A percentile compares a stretch with the other conserved stretches of the same genome.
Conservation (phyloP, 176 grass and related monocot genomes). For the Oryza meyeriana region DNA sequence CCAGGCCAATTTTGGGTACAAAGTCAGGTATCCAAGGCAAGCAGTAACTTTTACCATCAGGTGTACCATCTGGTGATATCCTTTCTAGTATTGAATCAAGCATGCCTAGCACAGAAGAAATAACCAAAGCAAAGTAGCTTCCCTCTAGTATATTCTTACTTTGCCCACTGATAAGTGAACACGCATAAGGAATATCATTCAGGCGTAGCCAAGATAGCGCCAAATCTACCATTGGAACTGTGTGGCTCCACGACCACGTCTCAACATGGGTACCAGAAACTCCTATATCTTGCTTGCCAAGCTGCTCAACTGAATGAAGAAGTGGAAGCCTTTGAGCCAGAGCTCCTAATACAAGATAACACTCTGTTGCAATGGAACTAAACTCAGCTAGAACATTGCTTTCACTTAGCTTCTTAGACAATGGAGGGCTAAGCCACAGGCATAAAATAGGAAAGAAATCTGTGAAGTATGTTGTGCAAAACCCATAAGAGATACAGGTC, state of each 20-base stretch:
- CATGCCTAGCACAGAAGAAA: conserved; percentile 85
- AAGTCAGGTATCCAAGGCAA: conserved; percentile 81
- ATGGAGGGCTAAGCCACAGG: conserved; percentile 64
- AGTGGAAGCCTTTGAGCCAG: conserved; percentile 69
- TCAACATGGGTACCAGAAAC: conserved; percentile 33
- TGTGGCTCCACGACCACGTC: conserved; percentile 78
- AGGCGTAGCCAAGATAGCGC: conserved; percentile 65
- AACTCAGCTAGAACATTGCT: conserved; percentile 65
- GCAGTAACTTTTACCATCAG: conserved; percentile 32
- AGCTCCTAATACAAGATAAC: conserved; percentile 75
- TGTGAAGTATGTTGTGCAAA: conserved; percentile 67
- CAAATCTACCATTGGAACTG: conserved; percentile 77
- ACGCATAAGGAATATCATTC: conserved; percentile 49
- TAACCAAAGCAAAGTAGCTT: conserved; percentile 58
- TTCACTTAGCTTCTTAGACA: conserved; percentile 60
- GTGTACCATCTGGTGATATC: conserved; percentile 47
- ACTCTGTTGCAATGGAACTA: conserved; percentile 72
- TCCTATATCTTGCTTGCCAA: conserved; percentile 36
- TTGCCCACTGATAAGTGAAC: conserved; percentile 32
- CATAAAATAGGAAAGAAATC: conserved; percentile 86
- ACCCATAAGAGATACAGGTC: conserved; percentile 76
- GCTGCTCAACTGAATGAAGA: conserved; percentile 64
- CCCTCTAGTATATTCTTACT: conserved; percentile 29
- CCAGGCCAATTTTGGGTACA: conserved; percentile 82
- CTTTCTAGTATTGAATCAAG: conserved; percentile 70